phyloP scores from a whole-genome alignment of 352 stramenopile genomes.

The Phytophthora constricta region DNA sequence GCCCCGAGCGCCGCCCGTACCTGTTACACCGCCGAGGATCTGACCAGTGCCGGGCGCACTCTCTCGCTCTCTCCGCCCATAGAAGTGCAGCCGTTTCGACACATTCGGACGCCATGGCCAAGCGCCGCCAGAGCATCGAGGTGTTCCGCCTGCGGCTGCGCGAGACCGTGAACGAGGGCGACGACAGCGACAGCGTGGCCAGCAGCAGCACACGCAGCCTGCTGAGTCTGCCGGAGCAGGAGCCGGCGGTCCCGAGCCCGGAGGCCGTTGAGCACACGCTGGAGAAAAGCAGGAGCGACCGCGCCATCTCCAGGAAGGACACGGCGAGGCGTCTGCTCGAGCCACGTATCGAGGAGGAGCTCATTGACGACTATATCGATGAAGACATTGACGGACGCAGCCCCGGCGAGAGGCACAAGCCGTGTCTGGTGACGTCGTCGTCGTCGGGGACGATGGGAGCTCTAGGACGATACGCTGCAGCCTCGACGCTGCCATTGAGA shows the following conservation, averaged over 20 bases:
- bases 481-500: slow-evolving; percentile 30
- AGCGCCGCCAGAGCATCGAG: slow-evolving; percentile 58
- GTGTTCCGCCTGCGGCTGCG: slow-evolving; percentile 73
- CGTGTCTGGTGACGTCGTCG: slow-evolving; percentile 22
- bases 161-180: slow-evolving; percentile 70
- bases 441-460: slow-evolving; percentile 36
- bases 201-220: slow-evolving; percentile 24
- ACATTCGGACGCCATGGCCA: slow-evolving; percentile 18
- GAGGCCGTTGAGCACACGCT: background rate
- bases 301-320: slow-evolving; percentile 15
- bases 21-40: background rate
- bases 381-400: slow-evolving; percentile 41
- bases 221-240: slow-evolving; percentile 31
- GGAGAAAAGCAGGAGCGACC: slow-evolving; percentile 4
- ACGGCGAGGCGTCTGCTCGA: slow-evolving; percentile 25
- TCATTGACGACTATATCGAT: slow-evolving; percentile 22
- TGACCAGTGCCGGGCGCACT: background rate
- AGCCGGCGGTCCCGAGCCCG: slow-evolving; percentile 3
- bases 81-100: background rate
- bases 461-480: slow-evolving; percentile 45
- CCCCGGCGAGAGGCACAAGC: slow-evolving; percentile 22
- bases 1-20: background rate
- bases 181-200: slow-evolving; percentile 34
- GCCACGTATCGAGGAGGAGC: slow-evolving; percentile 30
- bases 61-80: background rate